Evolutionary conservation across 2,329 filamentous ascomycete genomes (phyloP).

Genomic region (Clonostachys byssicola): DNA sequence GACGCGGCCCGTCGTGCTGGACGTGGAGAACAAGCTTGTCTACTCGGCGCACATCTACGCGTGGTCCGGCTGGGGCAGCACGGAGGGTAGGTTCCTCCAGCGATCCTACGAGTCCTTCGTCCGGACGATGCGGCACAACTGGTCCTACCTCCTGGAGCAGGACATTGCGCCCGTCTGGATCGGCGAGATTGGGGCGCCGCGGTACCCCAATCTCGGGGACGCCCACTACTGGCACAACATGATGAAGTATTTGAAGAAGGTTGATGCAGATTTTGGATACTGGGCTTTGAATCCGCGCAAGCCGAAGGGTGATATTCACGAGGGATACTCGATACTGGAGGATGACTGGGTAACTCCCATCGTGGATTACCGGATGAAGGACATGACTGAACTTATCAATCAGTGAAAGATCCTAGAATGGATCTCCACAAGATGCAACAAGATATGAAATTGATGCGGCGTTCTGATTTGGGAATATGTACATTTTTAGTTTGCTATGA

Average conservation of each 20-base stretch:
- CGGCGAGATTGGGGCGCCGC: conserved; percentile 60
- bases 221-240: conserved; percentile 63
- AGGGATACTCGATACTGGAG: conserved; percentile 57
- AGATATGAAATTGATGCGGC: background rate
- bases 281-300: conserved; percentile 68
- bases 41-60: conserved; percentile 67
- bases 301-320: conserved; percentile 48
- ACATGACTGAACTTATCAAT: conserved; percentile 51
- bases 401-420: background rate
- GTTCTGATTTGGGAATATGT: too few species aligned
- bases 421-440: too few species aligned
- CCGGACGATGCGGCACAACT: conserved; percentile 58
- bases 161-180: conserved; percentile 58
- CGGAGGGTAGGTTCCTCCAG: conserved; percentile 54
- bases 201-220: conserved; percentile 47
- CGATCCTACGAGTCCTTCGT: conserved; percentile 60
- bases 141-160: conserved; percentile 55
- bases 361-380: conserved; percentile 58
- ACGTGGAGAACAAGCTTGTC: conserved; percentile 51
- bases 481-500: too few species aligned
- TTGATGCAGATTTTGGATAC: conserved; percentile 65
- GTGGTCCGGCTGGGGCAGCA: conserved; percentile 67
- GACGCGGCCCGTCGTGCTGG: conserved; percentile 51
- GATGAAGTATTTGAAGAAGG: conserved; percentile 49
- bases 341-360: conserved; percentile 63